These are phyloP conservation scores for Thyridium curvatum DNA, from an alignment of 2,329 filamentous ascomycete genomes.

Conservation along the genomic window DNA sequence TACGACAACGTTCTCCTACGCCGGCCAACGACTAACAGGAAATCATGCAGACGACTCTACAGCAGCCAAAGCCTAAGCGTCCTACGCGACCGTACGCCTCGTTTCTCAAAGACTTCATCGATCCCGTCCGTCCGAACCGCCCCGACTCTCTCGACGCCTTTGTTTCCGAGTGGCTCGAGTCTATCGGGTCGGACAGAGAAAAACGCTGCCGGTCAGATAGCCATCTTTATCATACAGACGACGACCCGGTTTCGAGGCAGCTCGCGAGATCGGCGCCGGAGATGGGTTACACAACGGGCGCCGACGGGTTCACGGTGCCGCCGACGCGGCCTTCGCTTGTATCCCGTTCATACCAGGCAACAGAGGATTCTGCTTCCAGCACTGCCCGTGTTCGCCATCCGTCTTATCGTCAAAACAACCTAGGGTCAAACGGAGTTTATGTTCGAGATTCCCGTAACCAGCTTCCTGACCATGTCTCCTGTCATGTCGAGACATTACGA, in stretches of 20 bases:
- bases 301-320: conserved; percentile 8
- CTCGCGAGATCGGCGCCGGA: conserved; percentile 10
- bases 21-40: background rate
- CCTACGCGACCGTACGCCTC: conserved; percentile 7
- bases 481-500: too few relatives aligned
- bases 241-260: conserved; percentile 13
- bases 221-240: conserved; percentile 13
- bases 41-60: conserved; percentile 3
- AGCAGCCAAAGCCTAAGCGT: conserved; percentile 16
- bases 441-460: too few relatives aligned
- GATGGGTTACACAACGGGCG: conserved; percentile 9
- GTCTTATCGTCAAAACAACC: too few relatives aligned
- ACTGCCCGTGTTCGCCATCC: too few relatives aligned
- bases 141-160: conserved; percentile 1
- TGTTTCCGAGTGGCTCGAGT: conserved; percentile 11
- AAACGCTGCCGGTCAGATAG: conserved; percentile 18
- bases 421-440: too few relatives aligned
- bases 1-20: conserved; percentile 1
- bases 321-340: conserved; percentile 5
- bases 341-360: conserved; percentile 19
- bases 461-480: too few relatives aligned
- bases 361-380: too few relatives aligned
- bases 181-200: conserved; percentile 16
- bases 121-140: background rate
- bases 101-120: conserved; percentile 8